phyloP scores from a whole-genome alignment of 257 asterid genomes.

The Jacaranda mimosifolia region DNA sequence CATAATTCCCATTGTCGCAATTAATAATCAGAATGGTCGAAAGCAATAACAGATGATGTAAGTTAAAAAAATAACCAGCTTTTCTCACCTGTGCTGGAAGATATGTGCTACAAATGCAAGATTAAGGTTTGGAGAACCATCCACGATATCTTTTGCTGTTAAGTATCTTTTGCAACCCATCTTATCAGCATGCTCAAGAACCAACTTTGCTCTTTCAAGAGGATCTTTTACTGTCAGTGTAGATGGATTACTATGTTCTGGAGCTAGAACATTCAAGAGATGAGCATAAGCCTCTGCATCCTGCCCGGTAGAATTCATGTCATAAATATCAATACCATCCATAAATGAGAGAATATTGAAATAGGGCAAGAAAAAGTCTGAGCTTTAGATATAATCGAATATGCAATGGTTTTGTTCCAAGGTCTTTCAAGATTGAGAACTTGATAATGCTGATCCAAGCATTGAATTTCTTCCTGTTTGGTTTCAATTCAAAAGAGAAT shows the following conservation, averaged over 20 bases:
- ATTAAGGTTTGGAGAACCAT: constrained; percentile 96
- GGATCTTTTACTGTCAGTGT: constrained; percentile 66
- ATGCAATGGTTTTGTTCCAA: background rate
- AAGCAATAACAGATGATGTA: background rate
- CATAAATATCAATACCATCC: constrained; percentile 24
- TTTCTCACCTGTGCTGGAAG: constrained; percentile 90
- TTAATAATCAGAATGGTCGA: background rate
- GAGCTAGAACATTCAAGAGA: constrained; percentile 91
- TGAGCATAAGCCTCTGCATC: constrained; percentile 96
- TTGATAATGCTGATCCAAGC: background rate
- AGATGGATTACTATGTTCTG: constrained; percentile 82
- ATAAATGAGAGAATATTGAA: background rate
- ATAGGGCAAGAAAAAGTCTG: too few species aligned
- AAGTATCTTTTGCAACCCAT: constrained; percentile 98
- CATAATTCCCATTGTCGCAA: background rate
- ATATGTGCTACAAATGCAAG: constrained; percentile 98
- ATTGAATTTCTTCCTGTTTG: background rate
- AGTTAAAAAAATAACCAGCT: background rate
- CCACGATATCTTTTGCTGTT: constrained; percentile 95
- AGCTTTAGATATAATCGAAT: too few species aligned
- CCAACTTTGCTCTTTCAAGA: constrained; percentile 88
- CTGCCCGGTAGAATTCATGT: constrained; percentile 52
- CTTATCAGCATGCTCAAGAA: constrained; percentile 96
- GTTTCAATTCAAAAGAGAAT: constrained; percentile 3
- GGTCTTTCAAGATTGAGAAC: constrained; percentile 1